phyloP scores from a whole-genome alignment of 768 basidiomycete species.

The Leccinum arenicola region DNA sequence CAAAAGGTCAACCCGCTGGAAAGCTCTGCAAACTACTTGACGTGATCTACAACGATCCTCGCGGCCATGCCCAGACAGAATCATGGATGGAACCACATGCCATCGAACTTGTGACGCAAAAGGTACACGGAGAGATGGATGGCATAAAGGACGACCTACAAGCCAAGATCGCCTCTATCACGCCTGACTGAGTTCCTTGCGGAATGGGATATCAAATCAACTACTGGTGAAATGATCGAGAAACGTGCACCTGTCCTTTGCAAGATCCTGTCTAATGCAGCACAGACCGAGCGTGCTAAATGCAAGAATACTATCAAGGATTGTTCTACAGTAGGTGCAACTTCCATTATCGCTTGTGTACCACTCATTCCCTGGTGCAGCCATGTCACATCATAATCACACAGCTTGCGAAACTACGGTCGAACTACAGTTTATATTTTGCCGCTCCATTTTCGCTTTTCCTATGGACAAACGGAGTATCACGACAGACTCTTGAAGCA shows the following conservation, averaged over 20 bases:
- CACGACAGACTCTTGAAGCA: background rate
- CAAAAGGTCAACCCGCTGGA: too few species aligned
- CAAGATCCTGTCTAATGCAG: background rate
- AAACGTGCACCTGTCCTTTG: background rate
- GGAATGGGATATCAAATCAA: too few species aligned
- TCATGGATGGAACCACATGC: too few species aligned
- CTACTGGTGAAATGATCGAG: too few species aligned
- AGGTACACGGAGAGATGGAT: too few species aligned
- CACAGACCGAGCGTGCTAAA: background rate
- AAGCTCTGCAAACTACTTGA: too few species aligned
- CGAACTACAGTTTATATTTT: background rate
- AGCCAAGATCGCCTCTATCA: too few species aligned
- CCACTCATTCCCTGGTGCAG: background rate
- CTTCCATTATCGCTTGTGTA: background rate
- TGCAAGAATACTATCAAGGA: background rate
- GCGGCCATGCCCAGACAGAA: too few species aligned
- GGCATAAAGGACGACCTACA: too few species aligned
- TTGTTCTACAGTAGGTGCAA: background rate
- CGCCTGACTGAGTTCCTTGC: too few species aligned
- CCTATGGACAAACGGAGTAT: background rate
- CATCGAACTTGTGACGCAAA: too few species aligned
- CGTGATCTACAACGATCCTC: too few species aligned
- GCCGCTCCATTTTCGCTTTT: background rate
- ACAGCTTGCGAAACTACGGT: background rate
- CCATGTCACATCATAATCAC: background rate